Evolutionary conservation across 2,329 filamentous ascomycete genomes (phyloP).

Genomic region (Aureobasidium sp.): DNA sequence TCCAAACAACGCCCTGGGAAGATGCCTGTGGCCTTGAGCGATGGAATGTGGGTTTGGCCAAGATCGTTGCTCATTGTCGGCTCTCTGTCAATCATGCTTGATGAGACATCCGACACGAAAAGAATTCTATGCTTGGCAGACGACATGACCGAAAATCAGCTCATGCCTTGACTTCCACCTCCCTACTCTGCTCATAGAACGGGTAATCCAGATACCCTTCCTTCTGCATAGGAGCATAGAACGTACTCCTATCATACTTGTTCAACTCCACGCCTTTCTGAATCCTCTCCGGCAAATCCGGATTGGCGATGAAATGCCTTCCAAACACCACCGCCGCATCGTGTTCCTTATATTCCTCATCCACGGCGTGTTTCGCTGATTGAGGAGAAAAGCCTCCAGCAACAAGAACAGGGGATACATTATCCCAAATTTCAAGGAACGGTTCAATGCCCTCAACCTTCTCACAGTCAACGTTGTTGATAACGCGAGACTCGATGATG

Average conservation of each 20-base stretch:
- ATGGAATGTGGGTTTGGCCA: no score
- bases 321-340: constrained; percentile 42
- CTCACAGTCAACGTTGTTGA: constrained; percentile 35
- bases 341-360: constrained; percentile 33
- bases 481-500: constrained; percentile 49
- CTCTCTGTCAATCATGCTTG: no score
- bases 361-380: constrained; percentile 28
- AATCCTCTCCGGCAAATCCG: constrained; percentile 39
- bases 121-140: background rate
- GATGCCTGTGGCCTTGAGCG: no score
- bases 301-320: constrained; percentile 41
- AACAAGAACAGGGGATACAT: constrained; percentile 38
- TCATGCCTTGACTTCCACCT: background rate
- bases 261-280: constrained; percentile 34
- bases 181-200: constrained; percentile 21
- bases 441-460: constrained; percentile 34
- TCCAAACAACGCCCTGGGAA: no score
- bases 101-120: no score
- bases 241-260: constrained; percentile 37
- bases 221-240: constrained; percentile 32
- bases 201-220: constrained; percentile 37
- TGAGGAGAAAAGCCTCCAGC: constrained; percentile 35
- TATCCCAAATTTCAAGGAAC: constrained; percentile 38
- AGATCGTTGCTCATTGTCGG: no score
- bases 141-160: background rate